Base-by-base conservation (phyloP, 495 filamentous ascomycete species). In the Aspergillus incahuasiensis region DNA sequence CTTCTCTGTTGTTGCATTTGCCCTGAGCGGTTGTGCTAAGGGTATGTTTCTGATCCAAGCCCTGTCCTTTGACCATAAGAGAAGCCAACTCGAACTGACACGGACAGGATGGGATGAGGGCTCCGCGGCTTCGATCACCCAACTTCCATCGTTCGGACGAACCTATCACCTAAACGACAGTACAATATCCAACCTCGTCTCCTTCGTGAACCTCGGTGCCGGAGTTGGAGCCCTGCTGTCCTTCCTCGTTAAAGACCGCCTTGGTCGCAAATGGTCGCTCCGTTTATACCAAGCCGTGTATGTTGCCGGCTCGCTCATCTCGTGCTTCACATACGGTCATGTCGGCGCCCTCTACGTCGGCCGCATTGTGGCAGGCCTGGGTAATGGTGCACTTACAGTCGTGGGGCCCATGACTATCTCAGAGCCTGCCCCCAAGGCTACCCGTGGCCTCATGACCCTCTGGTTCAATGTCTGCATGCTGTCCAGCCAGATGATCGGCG, bases 321-420 rank as follows among this genome's bases (percentile, higher is more conserved):
- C 39, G 13, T 7, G n/a, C n/a, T 16, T 19, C 39, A 7, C 15
- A 28, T 28, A 28, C 25, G 25, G 25, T 8, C 25, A 28, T 28
- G 25, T 28, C 8, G 25, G 25, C 25, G 25, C 39, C 15, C 34
- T 64, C 0, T 64, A 58, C 39, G 58, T 28, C 8, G 52, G 55
- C 30, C 58, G 62, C 15, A 51, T 64, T 7, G 56, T 64, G 16
- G 44, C 32, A 6, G 62, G 62, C 0, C n/a, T 64, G 6, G 62
- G 62, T 20, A 61, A 61, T 21, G 62, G 62, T 0, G 18, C 62
- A 6, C 21, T 64, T 1, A 61, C 39, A 39, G 62, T 64, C 3
- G 56, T 16, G 0, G 58, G 62, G 1, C 24, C 55, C 2, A 40
- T 61, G 2, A 30, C 51, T 1, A 58, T 64, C 45, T 58, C 61